These are phyloP conservation scores for Alternaria atra DNA, from an alignment of 2,329 filamentous ascomycete species.

Conservation along the genomic window DNA sequence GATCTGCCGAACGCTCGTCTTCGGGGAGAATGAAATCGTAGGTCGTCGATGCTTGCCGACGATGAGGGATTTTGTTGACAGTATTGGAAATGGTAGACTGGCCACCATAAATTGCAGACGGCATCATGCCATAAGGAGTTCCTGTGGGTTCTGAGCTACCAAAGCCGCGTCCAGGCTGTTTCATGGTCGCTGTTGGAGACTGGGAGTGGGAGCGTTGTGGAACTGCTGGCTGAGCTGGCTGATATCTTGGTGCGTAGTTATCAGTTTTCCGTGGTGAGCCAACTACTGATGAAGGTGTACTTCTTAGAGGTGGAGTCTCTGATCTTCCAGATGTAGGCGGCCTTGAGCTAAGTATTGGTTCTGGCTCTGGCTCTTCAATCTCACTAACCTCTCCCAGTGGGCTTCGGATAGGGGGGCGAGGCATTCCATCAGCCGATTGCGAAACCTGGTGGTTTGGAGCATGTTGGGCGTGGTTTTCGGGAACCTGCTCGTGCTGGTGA, in stretches of 20 bases:
- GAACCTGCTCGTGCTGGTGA: constrained; percentile 38
- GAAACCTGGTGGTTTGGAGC: constrained; percentile 35
- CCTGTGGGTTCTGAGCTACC: constrained; percentile 62
- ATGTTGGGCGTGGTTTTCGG: constrained; percentile 18
- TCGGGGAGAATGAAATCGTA: constrained; percentile 65
- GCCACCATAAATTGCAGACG: constrained; percentile 50
- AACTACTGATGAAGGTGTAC: constrained; percentile 44
- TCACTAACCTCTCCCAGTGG: constrained; percentile 48
- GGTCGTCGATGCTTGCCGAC: constrained; percentile 57
- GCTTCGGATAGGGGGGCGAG: constrained; percentile 37
- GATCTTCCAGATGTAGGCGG: constrained; percentile 37
- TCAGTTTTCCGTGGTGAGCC: constrained; percentile 53
- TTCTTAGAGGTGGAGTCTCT: constrained; percentile 46
- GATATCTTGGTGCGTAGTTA: constrained; percentile 61
- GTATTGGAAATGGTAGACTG: constrained; percentile 26
- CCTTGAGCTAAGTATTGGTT: constrained; percentile 20
- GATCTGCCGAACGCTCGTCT: constrained; percentile 71
- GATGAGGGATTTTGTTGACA: constrained; percentile 45
- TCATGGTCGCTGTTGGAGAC: constrained; percentile 65
- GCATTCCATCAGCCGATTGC: constrained; percentile 39
- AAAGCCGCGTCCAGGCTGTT: constrained; percentile 54
- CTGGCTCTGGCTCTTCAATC: constrained; percentile 35
- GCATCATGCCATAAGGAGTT: constrained; percentile 61
- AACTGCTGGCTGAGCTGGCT: constrained; percentile 34
- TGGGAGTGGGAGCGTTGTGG: constrained; percentile 64